phyloP scores from a whole-genome alignment of 2,329 filamentous ascomycete species.

The Alternaria rosae region DNA sequence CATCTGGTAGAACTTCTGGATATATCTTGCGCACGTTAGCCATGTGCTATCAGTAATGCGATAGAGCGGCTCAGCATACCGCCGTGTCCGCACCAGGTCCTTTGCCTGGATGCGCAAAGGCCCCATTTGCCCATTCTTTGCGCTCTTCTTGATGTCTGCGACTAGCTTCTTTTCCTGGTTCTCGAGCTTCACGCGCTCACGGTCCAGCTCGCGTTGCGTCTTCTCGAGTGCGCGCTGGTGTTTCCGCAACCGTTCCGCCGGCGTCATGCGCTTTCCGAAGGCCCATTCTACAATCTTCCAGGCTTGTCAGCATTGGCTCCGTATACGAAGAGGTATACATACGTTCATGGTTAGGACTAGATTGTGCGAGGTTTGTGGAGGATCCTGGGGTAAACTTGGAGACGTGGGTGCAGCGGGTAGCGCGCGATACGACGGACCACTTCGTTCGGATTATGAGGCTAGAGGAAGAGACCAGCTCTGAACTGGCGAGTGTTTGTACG shows the following conservation, averaged over 20 bases:
- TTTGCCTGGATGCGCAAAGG: slow-evolving; percentile 98
- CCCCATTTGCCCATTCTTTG: slow-evolving; percentile 98
- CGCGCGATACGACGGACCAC: slow-evolving; percentile 1
- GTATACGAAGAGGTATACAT: background rate
- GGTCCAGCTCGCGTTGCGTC: slow-evolving; percentile 93
- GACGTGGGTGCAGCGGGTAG: slow-evolving; percentile 12
- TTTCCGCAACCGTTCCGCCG: slow-evolving; percentile 86
- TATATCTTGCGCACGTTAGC: slow-evolving; percentile 67
- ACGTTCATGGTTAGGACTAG: slow-evolving; percentile 57
- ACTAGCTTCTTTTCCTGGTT: slow-evolving; percentile 99
- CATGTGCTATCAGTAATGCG: background rate
- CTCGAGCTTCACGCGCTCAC: slow-evolving; percentile 93
- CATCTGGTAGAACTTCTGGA: slow-evolving; percentile 99
- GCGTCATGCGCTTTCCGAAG: slow-evolving; percentile 99
- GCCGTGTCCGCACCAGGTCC: slow-evolving; percentile 89
- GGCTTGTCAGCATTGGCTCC: background rate
- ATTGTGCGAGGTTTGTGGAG: background rate
- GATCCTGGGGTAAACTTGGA: background rate
- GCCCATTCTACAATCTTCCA: slow-evolving; percentile 88
- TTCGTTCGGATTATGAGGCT: background rate
- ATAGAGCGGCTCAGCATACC: slow-evolving; percentile 55
- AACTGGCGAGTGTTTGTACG: background rate
- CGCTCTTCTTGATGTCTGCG: slow-evolving; percentile 95
- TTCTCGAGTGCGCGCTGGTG: slow-evolving; percentile 97
- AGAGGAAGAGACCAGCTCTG: background rate